These are phyloP conservation scores for grape (Vitis vinifera) DNA, from an alignment of 164 flowering plant species.

Conservation along the genomic window DNA sequence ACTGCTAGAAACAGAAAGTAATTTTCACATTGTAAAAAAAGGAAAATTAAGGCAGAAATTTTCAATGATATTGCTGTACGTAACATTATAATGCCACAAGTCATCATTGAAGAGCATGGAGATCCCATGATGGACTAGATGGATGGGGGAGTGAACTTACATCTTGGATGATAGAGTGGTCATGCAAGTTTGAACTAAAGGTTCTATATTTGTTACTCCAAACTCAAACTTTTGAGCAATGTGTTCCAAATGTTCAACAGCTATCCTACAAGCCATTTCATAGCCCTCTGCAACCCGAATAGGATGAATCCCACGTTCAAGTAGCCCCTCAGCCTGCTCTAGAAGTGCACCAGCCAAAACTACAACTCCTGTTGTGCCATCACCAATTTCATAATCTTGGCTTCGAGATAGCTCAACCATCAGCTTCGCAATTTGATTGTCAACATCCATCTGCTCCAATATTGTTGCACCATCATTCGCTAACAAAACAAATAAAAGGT, in stretches of 20 bases:
- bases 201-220: constrained; percentile 55
- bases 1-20: too few relatives aligned
- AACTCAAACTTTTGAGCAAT: constrained; percentile 85
- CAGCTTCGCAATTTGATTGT: constrained; percentile 92
- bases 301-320: constrained; percentile 95
- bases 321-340: constrained; percentile 79
- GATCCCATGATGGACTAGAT: too few relatives aligned
- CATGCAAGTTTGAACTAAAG: constrained; percentile 96
- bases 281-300: constrained; percentile 96
- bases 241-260: constrained; percentile 77
- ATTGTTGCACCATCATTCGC: constrained; percentile 99
- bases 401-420: constrained; percentile 97
- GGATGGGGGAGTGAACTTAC: constrained; percentile 33
- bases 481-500: constrained; percentile 19
- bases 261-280: constrained; percentile 87
- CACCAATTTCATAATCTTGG: constrained; percentile 99
- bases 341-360: constrained; percentile 96
- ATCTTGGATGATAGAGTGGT: constrained; percentile 95
- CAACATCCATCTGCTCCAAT: constrained; percentile 98
- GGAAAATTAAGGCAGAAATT: too few relatives aligned
- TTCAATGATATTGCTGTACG: too few relatives aligned
- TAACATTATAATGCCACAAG: too few relatives aligned
- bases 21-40: too few relatives aligned
- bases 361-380: constrained; percentile 98
- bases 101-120: too few relatives aligned